Base-by-base conservation (phyloP, 352 stramenopile genomes). In the Globisporangium okanoganense region DNA sequence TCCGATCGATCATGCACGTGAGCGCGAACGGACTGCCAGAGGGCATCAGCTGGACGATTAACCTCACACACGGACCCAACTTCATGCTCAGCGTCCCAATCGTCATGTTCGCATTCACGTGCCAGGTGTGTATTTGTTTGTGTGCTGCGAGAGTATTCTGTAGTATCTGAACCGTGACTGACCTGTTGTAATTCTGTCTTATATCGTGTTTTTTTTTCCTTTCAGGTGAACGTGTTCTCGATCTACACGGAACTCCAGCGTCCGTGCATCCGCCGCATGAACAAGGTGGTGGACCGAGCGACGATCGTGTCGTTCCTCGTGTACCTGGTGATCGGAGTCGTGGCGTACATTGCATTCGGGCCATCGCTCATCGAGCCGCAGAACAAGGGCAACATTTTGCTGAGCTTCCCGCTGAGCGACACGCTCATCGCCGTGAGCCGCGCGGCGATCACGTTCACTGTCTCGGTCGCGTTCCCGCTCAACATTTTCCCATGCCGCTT, bases 61-160 rank as follows among this genome's bases (percentile, higher is more conserved):
- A 94, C 58, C 70, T 89, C 36, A 81, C 65, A 35, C 56, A 79
- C 13, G 82, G 82, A 18, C 73, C 82, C 20, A 67, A 94, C 55
- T 94, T 92, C 36, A 92, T 94, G 81, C 82, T 94, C 6, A 90
- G 82, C 47, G 85, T 94, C 31, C 85, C 85, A 18, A 92, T 94
- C 69, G 81, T 94, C 57, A 94, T 94, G 85, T 94, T 94, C 61
- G 85, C 85, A 20, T 94, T 94, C 67, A 94, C 85, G n/a, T 92
- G 82, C 56, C 85, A 94, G 73, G 79, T 87, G 72, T 27, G 31
- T 24, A 14, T 22, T 54, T 44, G 40, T 8, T 20, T 48, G 22
- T 14, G 18, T n/a, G 14, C 14, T 20, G 3, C 7, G 29, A 35
- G 29, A 7, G 29, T 35, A 3, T 35, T 9, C 7, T 29, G 58